Percentiles rank a stretch among this genome's conserved stretches.
These are phyloP conservation scores for Evansstolkia leycettana DNA, from an alignment of 495 filamentous ascomycete genomes.

Conservation along the genomic window DNA sequence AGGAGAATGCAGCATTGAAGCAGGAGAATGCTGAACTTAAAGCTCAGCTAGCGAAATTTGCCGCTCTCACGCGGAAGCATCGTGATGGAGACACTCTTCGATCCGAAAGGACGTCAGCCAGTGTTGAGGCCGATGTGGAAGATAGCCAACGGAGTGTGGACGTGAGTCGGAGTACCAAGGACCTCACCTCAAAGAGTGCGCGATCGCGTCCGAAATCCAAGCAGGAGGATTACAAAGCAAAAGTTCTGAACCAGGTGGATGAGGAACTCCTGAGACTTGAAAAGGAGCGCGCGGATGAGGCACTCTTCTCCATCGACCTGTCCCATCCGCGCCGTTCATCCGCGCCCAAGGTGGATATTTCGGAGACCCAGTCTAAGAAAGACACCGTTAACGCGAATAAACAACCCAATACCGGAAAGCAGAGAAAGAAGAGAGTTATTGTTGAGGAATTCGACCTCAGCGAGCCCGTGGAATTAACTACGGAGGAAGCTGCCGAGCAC, in stretches of 20 bases:
- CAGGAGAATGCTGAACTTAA: conserved; percentile 38
- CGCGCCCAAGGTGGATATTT: conserved; percentile 10
- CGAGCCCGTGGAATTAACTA: conserved; percentile 14
- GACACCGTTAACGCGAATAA: conserved; percentile 15
- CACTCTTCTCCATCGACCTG: conserved; percentile 29
- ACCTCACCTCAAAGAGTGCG: conserved; percentile 21
- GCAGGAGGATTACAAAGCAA: conserved; percentile 22
- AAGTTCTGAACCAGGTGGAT: conserved; percentile 27
- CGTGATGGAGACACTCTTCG: conserved; percentile 21
- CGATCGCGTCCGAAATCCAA: conserved; percentile 18
- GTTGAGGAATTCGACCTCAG: conserved; percentile 26
- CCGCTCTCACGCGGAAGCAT: conserved; percentile 7
- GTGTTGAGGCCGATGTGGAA: conserved; percentile 15
- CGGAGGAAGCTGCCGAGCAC: conserved; percentile 22
- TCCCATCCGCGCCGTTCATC: conserved; percentile 15
- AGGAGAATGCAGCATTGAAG: conserved; percentile 37
- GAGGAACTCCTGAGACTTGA: conserved; percentile 32
- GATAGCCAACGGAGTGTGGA: conserved; percentile 24
- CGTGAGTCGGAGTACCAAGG: conserved; percentile 20
- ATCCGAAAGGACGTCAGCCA: conserved; percentile 16
- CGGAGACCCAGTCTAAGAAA: conserved; percentile 8
- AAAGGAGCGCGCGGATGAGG: conserved; percentile 33
- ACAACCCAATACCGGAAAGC: conserved; percentile 30
- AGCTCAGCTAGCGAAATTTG: conserved; percentile 20
- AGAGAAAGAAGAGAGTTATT: conserved; percentile 32